Conservation (phyloP, 495 filamentous ascomycete genomes). For the Daldinia vernicosa region DNA sequence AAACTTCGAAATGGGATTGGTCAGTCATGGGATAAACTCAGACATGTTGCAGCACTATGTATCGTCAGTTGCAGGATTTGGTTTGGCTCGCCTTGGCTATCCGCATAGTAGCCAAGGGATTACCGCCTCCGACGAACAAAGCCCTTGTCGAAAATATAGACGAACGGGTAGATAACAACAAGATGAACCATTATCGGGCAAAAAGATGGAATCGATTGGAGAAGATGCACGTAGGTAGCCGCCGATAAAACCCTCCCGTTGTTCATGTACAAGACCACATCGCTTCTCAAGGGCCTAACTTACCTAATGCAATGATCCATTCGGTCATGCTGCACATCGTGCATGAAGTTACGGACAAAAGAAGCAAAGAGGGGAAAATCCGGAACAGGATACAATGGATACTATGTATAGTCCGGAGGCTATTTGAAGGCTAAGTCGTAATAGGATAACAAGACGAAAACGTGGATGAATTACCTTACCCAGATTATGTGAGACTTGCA, state of each 20-base stretch:
- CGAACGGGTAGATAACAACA: conserved; percentile 33
- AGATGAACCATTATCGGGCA: conserved; percentile 19
- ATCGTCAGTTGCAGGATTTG: conserved; percentile 40
- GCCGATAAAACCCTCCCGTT: background rate
- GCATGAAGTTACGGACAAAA: background rate
- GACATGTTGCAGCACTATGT: conserved; percentile 31
- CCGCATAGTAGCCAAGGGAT: conserved; percentile 6
- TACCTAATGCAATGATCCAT: background rate
- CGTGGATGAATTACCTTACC: background rate
- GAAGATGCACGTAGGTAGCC: conserved; percentile 20
- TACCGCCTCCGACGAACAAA: conserved; percentile 23
- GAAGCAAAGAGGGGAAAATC: background rate
- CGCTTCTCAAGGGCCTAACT: background rate
- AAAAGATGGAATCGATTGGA: conserved; percentile 20
- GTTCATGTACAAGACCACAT: background rate
- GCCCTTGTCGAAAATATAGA: conserved; percentile 16
- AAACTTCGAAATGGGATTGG: conserved; percentile 23
- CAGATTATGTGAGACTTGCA: background rate
- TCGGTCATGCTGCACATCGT: background rate
- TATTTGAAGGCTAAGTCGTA: conserved; percentile 21
- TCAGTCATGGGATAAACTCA: conserved; percentile 12
- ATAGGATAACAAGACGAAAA: background rate
- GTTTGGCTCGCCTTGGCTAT: conserved; percentile 14
- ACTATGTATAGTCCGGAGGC: conserved; percentile 12
- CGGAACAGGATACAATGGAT: too few relatives aligned